A percentile compares a stretch with the other conserved stretches of the same genome.
Conservation (phyloP, 2,329 filamentous ascomycete genomes). For the Pseudogymnoascus sp. region DNA sequence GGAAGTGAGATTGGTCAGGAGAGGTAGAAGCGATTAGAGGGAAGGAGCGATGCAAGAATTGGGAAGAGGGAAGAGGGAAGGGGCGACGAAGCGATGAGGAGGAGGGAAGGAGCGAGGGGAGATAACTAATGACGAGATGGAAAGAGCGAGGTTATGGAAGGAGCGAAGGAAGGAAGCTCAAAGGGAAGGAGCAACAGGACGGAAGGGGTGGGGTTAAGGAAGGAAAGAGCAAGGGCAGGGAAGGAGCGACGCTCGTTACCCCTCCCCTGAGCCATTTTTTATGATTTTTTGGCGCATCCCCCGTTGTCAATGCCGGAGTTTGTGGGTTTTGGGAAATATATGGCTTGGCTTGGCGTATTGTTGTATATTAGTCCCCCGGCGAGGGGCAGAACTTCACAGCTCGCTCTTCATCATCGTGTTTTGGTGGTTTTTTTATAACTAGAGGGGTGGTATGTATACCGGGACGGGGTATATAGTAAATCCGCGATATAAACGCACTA, state of each 20-base stretch:
- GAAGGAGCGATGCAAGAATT: not conserved
- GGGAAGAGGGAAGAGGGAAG: not conserved
- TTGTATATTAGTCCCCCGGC: not conserved
- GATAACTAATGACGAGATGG: not conserved
- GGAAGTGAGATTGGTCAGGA: not conserved
- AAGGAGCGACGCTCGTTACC: not conserved
- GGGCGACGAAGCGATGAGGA: not conserved
- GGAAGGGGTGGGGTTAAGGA: not conserved
- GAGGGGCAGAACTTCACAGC: conserved; percentile 1
- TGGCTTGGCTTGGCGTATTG: not conserved
- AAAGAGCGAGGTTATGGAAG: not conserved
- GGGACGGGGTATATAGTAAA: not conserved
- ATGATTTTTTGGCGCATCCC: not conserved
- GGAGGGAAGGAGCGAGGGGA: not conserved
- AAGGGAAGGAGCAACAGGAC: not conserved
- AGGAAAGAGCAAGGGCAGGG: not conserved
- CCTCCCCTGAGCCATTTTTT: not conserved
- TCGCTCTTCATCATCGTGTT: conserved; percentile 36
- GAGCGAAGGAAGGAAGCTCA: not conserved
- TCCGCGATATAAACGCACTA: not conserved
- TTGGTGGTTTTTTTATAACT: conserved; percentile 53
- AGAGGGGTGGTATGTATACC: not conserved
- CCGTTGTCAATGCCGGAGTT: not conserved
- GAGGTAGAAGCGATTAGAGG: not conserved
- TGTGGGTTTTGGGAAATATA: not conserved